Evolutionary conservation across 257 asterid species (phyloP), one percentile per base, ranked within the genome.

Genomic region (Fraxinus anomala): DNA sequence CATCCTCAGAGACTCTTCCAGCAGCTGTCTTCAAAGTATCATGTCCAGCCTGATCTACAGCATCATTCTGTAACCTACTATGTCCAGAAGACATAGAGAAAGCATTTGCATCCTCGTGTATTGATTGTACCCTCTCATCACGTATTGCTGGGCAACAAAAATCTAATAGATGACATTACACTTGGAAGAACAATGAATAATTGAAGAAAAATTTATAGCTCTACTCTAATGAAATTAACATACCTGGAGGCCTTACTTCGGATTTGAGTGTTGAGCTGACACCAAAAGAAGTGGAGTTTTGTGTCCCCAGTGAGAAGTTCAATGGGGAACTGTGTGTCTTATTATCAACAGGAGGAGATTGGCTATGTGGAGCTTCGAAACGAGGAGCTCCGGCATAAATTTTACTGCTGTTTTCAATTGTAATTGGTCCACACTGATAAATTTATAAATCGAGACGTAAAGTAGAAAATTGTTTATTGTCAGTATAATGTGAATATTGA

Each of bases 381-480:
- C 33, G 81, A 82, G 87, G 83, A 82, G 86, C 81, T 72, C 86
- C 90, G 70, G 70, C 87, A 76, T 84, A 67, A 77, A 75, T 66
- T 71, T 72, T 83, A 77, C 72, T 82, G 69, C 79, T 92, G 68
- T 87, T 85, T 77, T 72, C 88, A 28, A 76, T 79, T 61, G 88
- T 80, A 81, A 83, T 89, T 47, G 96, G 82, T 76, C 94, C 93
- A 79, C 85, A 86, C 99, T 94, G 89, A 79, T 72, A 70, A 88
- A 82, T 80, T 49, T 30, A 63, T 21, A 77, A 78, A 72, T 51
- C 39, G 51, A 77, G 54, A 26, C 10, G 6, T 68, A 54, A 66
- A 12, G 36, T 21, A 68, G 30, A 73, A 77, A 59, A 33, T 14
- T 47, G 40, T 63, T 23, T 70, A 19, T 23, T 23, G 33, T 54